Conservation (phyloP, 2,329 filamentous ascomycete genomes). For the Gyromitra esculenta region DNA sequence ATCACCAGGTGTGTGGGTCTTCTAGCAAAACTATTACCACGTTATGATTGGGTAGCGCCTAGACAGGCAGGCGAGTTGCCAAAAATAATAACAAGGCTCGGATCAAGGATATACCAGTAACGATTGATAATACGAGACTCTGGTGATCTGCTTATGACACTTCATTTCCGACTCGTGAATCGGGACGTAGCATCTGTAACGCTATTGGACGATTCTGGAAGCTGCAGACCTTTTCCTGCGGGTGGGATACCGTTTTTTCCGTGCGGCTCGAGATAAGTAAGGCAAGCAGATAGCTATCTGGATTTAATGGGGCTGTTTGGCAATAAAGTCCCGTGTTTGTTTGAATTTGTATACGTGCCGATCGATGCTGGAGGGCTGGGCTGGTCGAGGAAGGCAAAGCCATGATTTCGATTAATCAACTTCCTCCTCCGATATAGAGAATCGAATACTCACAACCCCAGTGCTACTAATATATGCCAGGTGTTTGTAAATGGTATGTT, state of each 20-base stretch:
- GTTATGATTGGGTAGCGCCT: background rate
- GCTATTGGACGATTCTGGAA: background rate
- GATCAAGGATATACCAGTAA: background rate
- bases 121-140: slow-evolving; percentile 5
- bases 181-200: slow-evolving; percentile 1
- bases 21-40: background rate
- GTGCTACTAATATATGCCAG: background rate
- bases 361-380: background rate
- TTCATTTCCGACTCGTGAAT: slow-evolving; percentile 9
- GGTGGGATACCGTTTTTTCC: background rate
- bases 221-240: background rate
- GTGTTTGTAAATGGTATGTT: background rate
- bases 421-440: background rate
- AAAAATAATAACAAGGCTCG: slow-evolving; percentile 4
- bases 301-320: background rate
- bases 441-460: background rate
- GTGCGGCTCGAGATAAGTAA: background rate
- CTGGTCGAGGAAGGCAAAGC: background rate
- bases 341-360: background rate
- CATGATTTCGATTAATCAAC: background rate
- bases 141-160: slow-evolving; percentile 1
- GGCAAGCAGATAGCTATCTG: background rate
- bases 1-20: background rate
- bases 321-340: background rate
- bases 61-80: slow-evolving; percentile 7